Percentiles rank a stretch among this genome's conserved stretches.
These are phyloP conservation scores for Aspergillus costaricaensis DNA, from an alignment of 2,329 filamentous ascomycete genomes.

Conservation along the genomic window DNA sequence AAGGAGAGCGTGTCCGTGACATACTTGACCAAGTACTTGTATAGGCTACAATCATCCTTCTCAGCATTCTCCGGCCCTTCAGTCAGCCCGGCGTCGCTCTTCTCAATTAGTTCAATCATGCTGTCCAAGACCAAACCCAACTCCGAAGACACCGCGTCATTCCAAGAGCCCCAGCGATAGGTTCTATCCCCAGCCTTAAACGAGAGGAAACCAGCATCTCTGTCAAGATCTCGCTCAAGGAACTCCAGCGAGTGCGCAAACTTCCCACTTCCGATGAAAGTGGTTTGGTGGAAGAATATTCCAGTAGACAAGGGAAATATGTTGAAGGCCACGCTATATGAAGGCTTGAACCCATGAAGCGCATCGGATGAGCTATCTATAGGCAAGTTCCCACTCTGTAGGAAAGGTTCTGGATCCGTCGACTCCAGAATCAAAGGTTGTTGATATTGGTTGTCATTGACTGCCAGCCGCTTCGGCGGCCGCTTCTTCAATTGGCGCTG, in stretches of 20 bases:
- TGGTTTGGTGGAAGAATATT: slow-evolving; percentile 58
- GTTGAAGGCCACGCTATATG: slow-evolving; percentile 57
- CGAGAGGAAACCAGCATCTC: slow-evolving; percentile 39
- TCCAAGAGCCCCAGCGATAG: slow-evolving; percentile 57
- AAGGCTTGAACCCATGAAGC: slow-evolving; percentile 51
- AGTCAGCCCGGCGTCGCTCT: slow-evolving; percentile 4
- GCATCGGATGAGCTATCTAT: slow-evolving; percentile 38
- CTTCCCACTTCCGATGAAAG: slow-evolving; percentile 61
- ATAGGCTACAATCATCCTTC: slow-evolving; percentile 22
- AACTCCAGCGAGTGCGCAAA: slow-evolving; percentile 50
- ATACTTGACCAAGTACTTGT: slow-evolving; percentile 53
- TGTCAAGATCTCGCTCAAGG: slow-evolving; percentile 47
- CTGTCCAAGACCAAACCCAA: slow-evolving; percentile 40
- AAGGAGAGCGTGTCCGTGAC: slow-evolving; percentile 53
- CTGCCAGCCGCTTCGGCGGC: slow-evolving; percentile 49
- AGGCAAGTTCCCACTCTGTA: slow-evolving; percentile 4
- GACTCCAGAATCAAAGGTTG: slow-evolving; percentile 37
- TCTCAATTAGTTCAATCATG: slow-evolving; percentile 31
- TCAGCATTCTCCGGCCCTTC: slow-evolving; percentile 13
- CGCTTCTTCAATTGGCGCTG: slow-evolving; percentile 37
- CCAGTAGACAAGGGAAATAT: slow-evolving; percentile 51
- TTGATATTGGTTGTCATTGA: slow-evolving; percentile 48
- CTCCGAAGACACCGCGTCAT: slow-evolving; percentile 55
- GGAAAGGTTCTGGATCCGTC: slow-evolving; percentile 17
- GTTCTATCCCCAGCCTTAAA: slow-evolving; percentile 39